Evolutionary conservation across 2,329 filamentous ascomycete species (phyloP).

Genomic region (Stemphylium beticola): DNA sequence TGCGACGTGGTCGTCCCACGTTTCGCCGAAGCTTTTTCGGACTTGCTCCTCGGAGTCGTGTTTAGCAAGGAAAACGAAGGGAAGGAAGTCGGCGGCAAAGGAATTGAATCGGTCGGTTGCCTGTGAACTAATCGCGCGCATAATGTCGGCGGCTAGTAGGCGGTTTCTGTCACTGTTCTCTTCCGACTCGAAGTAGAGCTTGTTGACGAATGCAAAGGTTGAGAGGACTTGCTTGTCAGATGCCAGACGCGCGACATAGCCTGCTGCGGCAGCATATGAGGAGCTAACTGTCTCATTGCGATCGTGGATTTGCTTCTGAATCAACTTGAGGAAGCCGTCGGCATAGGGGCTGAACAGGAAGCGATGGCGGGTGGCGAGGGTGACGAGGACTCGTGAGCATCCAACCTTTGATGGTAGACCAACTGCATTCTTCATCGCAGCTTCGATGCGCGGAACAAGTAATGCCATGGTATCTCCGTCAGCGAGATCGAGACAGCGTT

Average conservation of each 20-base stretch:
- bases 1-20: slow-evolving; percentile 91
- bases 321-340: slow-evolving; percentile 74
- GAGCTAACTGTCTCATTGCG: slow-evolving; percentile 92
- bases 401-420: slow-evolving; percentile 95
- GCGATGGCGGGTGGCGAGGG: slow-evolving; percentile 80
- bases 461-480: slow-evolving; percentile 79
- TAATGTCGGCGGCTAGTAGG: slow-evolving; percentile 79
- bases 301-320: slow-evolving; percentile 84
- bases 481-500: slow-evolving; percentile 83
- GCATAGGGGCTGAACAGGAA: slow-evolving; percentile 77
- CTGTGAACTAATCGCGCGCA: slow-evolving; percentile 81
- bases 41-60: slow-evolving; percentile 85
- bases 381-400: slow-evolving; percentile 82
- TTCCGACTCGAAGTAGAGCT: slow-evolving; percentile 81
- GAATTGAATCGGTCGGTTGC: slow-evolving; percentile 87
- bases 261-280: slow-evolving; percentile 83
- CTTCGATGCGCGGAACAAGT: slow-evolving; percentile 74
- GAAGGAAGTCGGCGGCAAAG: slow-evolving; percentile 76
- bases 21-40: slow-evolving; percentile 77
- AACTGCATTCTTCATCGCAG: slow-evolving; percentile 82
- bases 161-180: slow-evolving; percentile 75
- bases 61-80: slow-evolving; percentile 86
- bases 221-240: slow-evolving; percentile 64
- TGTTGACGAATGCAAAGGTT: slow-evolving; percentile 63
- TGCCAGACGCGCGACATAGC: slow-evolving; percentile 77